Percentiles rank a stretch among this genome's conserved stretches.
Evolutionary conservation across 129 eudicot species (phyloP).

Genomic region (Pseudognaphalium luteoalbum): DNA sequence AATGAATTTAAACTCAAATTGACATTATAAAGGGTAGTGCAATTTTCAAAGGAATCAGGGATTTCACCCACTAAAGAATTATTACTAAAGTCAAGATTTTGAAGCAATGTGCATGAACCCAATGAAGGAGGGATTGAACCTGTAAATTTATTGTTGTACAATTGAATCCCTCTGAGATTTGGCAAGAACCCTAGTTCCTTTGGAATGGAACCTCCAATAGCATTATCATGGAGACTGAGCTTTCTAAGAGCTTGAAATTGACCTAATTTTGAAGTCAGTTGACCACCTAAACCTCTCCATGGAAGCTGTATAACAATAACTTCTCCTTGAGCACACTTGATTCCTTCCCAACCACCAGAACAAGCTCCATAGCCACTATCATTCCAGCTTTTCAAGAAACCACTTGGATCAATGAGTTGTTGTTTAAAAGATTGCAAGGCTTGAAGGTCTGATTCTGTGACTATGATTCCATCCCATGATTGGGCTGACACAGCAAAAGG

Average conservation of each 20-base stretch:
- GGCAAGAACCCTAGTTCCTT: conserved; percentile 69
- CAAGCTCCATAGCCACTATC: conserved; percentile 88
- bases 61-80: conserved; percentile 68
- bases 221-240: conserved; percentile 85
- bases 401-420: conserved; percentile 66
- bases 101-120: conserved; percentile 72
- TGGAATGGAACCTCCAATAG: conserved; percentile 71
- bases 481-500: conserved; percentile 45
- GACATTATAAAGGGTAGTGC: conserved; percentile 61
- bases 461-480: conserved; percentile 79
- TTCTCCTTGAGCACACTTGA: conserved; percentile 93
- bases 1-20: conserved; percentile 69
- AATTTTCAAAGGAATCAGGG: conserved; percentile 62
- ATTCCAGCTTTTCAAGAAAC: conserved; percentile 83
- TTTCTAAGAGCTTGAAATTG: conserved; percentile 86
- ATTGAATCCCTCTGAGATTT: conserved; percentile 79
- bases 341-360: conserved; percentile 89
- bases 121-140: conserved; percentile 84
- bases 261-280: conserved; percentile 60
- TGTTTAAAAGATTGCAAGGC: conserved; percentile 78
- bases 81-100: conserved; percentile 73
- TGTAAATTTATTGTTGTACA: conserved; percentile 65
- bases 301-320: conserved; percentile 94
- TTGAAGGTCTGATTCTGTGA: conserved; percentile 62
- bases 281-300: conserved; percentile 82